Conservation (phyloP, 306 rosid genomes). For the Corylus avellana region DNA sequence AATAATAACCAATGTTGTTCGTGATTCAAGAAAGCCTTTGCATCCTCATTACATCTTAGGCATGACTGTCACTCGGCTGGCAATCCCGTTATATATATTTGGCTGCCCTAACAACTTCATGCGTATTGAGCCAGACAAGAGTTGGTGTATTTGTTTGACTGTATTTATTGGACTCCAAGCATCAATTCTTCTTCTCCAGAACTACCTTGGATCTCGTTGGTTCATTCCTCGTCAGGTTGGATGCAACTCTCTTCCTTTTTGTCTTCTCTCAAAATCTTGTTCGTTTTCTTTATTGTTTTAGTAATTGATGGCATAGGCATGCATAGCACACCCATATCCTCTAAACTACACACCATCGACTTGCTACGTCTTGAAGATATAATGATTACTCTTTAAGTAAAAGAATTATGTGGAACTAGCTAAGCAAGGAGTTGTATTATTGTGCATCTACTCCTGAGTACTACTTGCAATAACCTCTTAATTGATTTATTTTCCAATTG, state of each 20-base stretch:
- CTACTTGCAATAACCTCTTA: background rate
- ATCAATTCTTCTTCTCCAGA: constrained; percentile 85
- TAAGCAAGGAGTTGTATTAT: background rate
- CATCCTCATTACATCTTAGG: constrained; percentile 94
- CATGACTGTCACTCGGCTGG: constrained; percentile 80
- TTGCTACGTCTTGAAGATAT: background rate
- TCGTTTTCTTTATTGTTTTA: background rate
- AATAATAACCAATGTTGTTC: constrained; percentile 78
- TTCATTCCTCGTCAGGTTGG: constrained; percentile 97
- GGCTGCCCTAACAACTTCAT: constrained; percentile 98
- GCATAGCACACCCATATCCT: background rate
- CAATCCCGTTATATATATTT: constrained; percentile 78
- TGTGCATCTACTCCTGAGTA: background rate
- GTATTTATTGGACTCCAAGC: constrained; percentile 77
- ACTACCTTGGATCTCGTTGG: constrained; percentile 92
- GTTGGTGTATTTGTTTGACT: constrained; percentile 75
- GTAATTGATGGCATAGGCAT: background rate
- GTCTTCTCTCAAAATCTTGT: background rate
- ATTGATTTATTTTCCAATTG: background rate
- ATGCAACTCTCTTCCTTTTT: constrained; percentile 9
- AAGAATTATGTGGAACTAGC: background rate
- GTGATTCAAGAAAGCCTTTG: constrained; percentile 93
- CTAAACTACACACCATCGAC: background rate
- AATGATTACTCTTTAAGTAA: background rate
- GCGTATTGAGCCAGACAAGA: constrained; percentile 76